These are phyloP conservation scores for Borovskyia barvae DNA, from an alignment of 208 protist species.

Conservation along the genomic window DNA sequence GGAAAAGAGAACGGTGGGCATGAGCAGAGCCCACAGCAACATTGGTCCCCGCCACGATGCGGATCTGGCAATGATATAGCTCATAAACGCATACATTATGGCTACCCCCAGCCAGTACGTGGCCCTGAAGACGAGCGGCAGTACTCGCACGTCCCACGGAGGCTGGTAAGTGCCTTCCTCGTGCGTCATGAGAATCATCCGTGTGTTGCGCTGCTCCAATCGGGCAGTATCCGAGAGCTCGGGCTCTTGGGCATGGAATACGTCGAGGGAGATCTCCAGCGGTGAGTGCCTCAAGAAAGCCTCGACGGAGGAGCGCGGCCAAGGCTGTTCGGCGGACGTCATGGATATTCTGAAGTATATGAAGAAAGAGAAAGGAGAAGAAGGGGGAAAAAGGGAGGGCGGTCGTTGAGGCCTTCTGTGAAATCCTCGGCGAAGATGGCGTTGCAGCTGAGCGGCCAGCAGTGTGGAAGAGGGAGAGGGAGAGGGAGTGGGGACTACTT, in stretches of 20 bases:
- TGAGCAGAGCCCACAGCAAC: constrained; percentile 15
- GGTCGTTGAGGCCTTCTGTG: too few species aligned
- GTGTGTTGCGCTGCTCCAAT: not conserved
- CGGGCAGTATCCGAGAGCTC: too few species aligned
- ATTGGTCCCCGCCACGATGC: constrained; percentile 18
- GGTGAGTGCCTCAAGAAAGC: too few species aligned
- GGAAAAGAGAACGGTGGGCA: constrained; percentile 11
- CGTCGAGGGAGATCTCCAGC: too few species aligned
- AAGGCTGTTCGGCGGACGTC: too few species aligned
- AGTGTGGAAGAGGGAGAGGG: not conserved
- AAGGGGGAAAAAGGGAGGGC: not conserved
- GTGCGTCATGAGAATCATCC: not conserved
- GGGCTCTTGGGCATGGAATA: too few species aligned
- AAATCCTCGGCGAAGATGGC: too few species aligned
- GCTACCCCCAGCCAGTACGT: constrained; percentile 22
- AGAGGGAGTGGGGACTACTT: not conserved
- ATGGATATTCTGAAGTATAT: not conserved
- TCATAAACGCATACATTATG: constrained; percentile 20
- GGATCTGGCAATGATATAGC: constrained; percentile 2
- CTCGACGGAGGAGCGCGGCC: too few species aligned
- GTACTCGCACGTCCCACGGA: constrained; percentile 14
- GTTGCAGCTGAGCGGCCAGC: too few species aligned
- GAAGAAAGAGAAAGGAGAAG: not conserved
- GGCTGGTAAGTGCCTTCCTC: not conserved
- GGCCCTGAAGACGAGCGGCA: constrained; percentile 1